These are phyloP conservation scores for Alternaria triticina DNA, from an alignment of 2,329 filamentous ascomycete species.

Conservation along the genomic window DNA sequence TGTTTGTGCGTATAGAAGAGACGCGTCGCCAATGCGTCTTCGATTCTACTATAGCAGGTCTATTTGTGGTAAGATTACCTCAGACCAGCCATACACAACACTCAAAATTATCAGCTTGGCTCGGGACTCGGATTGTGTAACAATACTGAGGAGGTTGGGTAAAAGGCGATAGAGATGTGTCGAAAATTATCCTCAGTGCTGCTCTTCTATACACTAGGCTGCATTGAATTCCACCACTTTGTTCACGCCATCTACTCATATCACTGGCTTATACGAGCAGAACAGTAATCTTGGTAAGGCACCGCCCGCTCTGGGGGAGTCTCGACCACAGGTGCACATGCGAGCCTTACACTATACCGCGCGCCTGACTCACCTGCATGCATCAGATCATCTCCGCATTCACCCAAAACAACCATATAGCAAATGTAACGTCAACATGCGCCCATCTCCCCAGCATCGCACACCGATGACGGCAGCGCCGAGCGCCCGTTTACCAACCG, in stretches of 20 bases:
- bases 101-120: too few species aligned
- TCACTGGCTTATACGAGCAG: neutral
- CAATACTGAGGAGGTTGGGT: too few species aligned
- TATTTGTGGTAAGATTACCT: too few species aligned
- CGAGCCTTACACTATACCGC: neutral
- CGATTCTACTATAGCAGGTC: too few species aligned
- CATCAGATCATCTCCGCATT: conserved; percentile 1
- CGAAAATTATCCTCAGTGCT: neutral
- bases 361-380: neutral
- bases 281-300: neutral
- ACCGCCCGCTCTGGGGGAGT: too few species aligned
- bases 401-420: neutral
- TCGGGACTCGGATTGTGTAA: too few species aligned
- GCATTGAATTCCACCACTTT: neutral
- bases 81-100: too few species aligned
- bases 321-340: neutral
- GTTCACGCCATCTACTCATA: neutral
- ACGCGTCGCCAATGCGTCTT: too few species aligned
- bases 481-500: conserved; percentile 12
- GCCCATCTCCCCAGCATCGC: conserved; percentile 10
- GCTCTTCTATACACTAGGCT: neutral
- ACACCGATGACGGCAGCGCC: conserved; percentile 21
- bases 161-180: neutral
- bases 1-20: too few species aligned
- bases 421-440: neutral